Base-by-base conservation (phyloP, 2,329 filamentous ascomycete species). In the Alternaria panax region DNA sequence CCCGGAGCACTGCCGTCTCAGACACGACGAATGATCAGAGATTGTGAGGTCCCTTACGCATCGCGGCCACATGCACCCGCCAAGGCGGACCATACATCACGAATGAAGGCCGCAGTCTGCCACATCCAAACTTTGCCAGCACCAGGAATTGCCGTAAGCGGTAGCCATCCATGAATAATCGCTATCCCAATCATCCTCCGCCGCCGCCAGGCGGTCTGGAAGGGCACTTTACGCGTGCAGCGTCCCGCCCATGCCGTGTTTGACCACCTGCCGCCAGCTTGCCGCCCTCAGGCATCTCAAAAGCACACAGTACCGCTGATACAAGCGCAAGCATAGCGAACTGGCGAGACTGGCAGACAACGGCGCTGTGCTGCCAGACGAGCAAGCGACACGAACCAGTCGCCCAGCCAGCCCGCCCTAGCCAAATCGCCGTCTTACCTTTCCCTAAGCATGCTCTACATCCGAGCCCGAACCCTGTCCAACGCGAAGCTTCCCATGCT, bases 381-480 rank as follows among this genome's bases (percentile, higher is more conserved):
- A 67, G 66, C 62, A 60, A 64, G 68, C 70, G 64, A 77, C 73
- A 74, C 73, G 72, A 76, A 65, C 66, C 62, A 64, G 57, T 67
- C 66, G 55, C 50, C 55, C 51, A 59, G 57, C 38, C 57, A 45
- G 57, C 36, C 55, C 54, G 54, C 60, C 64, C 67, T 70, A 71
- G 42, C 48, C 45, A 48, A 45, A 51, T 56, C 64, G 65, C 63
- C 60, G 69, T 72, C 73, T 74, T 74, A 76, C 68, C 62, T 68
- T 64, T 62, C 73, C 72, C 66, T 69, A 75, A 75, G 61, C 66
- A 65, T 71, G 67, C 66, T 67, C 68, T 69, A 68, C 66, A 65
- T 71, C 74, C 73, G 74, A 71, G 67, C 70, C 73, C 65, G 65
- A 74, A 70, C 73, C 73, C 71, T 74, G 72, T 74, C 67, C 71